Evolutionary conservation across 768 basidiomycete genomes (phyloP), one percentile per base, ranked within the genome.

Genomic region (Stropharia rugosoannulata): DNA sequence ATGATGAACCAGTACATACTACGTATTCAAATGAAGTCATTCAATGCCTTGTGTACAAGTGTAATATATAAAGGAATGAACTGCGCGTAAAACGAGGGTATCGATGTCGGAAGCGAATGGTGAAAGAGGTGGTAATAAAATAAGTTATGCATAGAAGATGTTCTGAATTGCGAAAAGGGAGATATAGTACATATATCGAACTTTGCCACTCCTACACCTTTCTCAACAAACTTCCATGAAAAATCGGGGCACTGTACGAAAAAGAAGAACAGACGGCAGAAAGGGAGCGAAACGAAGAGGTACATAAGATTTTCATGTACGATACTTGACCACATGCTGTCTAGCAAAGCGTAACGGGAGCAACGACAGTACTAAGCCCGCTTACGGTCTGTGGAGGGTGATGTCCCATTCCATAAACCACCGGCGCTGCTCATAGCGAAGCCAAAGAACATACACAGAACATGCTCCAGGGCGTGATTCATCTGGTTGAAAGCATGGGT

Each of bases 401-500:
- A 4, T 13, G 25, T 4, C 45, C 45, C 3, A 46, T 25, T 25
- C 25, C 45, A 29, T 46, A 36, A 52, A 38, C 3, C 5, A 27
- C 38, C 18, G 10, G 32, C 16, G 46, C 7, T 39, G 22, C 16
- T 37, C 42, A 36, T 51, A 41, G 19, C 15, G 25, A 32, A 32
- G 5, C 29, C 29, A 32, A 32, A 32, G 29, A 7, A 29, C 42
- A 41, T 32, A 51, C 12, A 27, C 11, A 25, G n/a, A 51, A 32
- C n/a, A 32, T 19, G 27, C 42, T 37, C 41, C 22, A 3, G 43
- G 16, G n/a, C n/a, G 32, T 35, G 16, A 50, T 40, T 72, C 67
- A 78, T 61, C 71, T 70, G 56, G 75, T 72, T 18, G 78, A 77
- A 27, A 83, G 70, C 79, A 87, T 86, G 41, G 87, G 87, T 66